These are phyloP conservation scores for Clavariopsis aquatica DNA, from an alignment of 495 filamentous ascomycete genomes.

Conservation along the genomic window DNA sequence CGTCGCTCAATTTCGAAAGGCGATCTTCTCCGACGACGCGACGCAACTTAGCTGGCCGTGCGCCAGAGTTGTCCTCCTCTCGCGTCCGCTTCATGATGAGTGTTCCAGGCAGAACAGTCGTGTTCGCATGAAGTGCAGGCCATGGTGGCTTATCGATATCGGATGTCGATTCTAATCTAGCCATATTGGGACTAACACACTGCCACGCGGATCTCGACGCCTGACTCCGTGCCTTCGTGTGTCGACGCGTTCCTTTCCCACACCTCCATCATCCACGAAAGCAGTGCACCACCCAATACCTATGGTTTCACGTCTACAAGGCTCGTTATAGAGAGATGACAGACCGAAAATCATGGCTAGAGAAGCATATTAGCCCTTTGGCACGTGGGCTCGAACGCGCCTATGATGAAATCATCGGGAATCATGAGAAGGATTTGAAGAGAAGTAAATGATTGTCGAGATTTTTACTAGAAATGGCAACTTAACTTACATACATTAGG, in stretches of 20 bases:
- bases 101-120: neutral
- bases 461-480: neutral
- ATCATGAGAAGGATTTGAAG: conserved; percentile 29
- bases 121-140: neutral
- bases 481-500: neutral
- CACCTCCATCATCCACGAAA: neutral
- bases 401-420: conserved; percentile 21
- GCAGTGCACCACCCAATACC: neutral
- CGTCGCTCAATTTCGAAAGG: conserved; percentile 74
- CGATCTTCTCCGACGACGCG: conserved; percentile 45
- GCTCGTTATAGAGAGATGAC: conserved; percentile 9
- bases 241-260: neutral
- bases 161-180: neutral
- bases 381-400: conserved; percentile 18
- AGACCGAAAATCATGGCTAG: conserved; percentile 17
- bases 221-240: conserved; percentile 24
- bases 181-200: neutral
- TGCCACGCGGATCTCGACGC: conserved; percentile 5
- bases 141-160: neutral
- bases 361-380: conserved; percentile 10
- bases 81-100: conserved; percentile 21
- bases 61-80: conserved; percentile 19
- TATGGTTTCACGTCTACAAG: neutral
- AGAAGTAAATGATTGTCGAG: conserved; percentile 17
- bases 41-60: conserved; percentile 34